These are phyloP conservation scores for Aspergillus tamarii DNA, from an alignment of 2,329 filamentous ascomycete species.

Conservation along the genomic window DNA sequence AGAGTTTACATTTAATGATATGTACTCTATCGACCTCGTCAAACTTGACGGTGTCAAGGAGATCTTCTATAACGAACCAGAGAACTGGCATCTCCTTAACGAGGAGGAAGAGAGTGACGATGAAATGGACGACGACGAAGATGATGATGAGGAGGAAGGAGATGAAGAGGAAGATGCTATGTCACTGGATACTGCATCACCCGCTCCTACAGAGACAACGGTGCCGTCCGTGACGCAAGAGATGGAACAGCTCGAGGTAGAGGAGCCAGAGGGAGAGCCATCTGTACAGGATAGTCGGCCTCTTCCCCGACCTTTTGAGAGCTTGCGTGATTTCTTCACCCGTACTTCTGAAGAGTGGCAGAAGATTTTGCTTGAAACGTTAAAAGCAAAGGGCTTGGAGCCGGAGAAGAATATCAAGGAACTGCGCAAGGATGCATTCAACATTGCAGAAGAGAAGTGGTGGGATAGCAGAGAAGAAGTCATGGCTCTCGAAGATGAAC, in stretches of 20 bases:
- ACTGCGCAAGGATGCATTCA: conserved; percentile 87
- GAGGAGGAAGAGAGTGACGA: conserved; percentile 65
- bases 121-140: conserved; percentile 48
- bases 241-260: conserved; percentile 42
- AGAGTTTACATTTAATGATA: conserved; percentile 93
- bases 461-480: conserved; percentile 98
- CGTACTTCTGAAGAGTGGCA: conserved; percentile 91
- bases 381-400: conserved; percentile 66
- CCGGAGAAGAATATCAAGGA: conserved; percentile 76
- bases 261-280: conserved; percentile 41
- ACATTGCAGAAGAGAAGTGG: conserved; percentile 94
- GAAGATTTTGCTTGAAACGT: conserved; percentile 74
- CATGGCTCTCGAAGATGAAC: conserved; percentile 86
- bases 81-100: conserved; percentile 76
- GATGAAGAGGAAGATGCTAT: conserved; percentile 53
- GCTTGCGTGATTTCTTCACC: conserved; percentile 86
- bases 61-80: conserved; percentile 80
- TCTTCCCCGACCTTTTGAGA: conserved; percentile 81
- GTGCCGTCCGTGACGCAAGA: conserved; percentile 40
- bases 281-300: conserved; percentile 74
- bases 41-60: conserved; percentile 94
- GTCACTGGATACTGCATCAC: conserved; percentile 42
- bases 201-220: conserved; percentile 40
- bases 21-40: conserved; percentile 90
- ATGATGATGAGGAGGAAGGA: conserved; percentile 46